Evolutionary conservation across 208 protist species (phyloP), one percentile per base, ranked within the genome.

Genomic region (Tetramitus jugosus): DNA sequence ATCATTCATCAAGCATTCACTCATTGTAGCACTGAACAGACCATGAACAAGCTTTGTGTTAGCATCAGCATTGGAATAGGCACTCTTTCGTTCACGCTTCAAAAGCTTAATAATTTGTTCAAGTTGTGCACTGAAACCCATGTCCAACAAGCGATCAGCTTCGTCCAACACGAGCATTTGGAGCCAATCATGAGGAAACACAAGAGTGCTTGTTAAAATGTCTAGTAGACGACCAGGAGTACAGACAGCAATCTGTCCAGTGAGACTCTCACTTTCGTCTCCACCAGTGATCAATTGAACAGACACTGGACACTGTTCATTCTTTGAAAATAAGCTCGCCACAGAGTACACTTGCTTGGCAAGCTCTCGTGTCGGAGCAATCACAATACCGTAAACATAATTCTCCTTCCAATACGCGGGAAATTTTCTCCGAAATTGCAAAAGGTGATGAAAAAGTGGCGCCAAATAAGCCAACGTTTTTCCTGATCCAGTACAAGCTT

Each of bases 391-490:
- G 26, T 95, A 81, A 8, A 96, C 89, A 3, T 89, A 87, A 77
- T 91, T 88, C 23, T 33, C 42, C 49, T 56, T 56, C n/a, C n/a
- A n/a, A 49, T 49, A 49, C 29, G 20, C 87, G 0, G 84, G 20
- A 60, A 84, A 85, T 23, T 85, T 80, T 37, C 85, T 86, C n/a
- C n/a, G n/a, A n/a, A n/a, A n/a, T 2, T 86, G 80, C 40, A 94
- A 84, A 76, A 94, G 64, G 84, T 92, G 90, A 80, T 96, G 91
- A 31, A 96, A 67, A 60, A 86, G 87, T 14, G 93, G 93, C 10
- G 95, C 80, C 33, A 95, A 77, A 80, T 94, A 96, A 13, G 93
- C 90, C n/a, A 96, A 83, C 26, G 92, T 96, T 83, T 96, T 96
- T 31, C 93, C 93, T 65, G 89, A 94, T 29, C 93, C 93, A 3